These are phyloP conservation scores for Parachlorella kessleri DNA, from an alignment of 139 green algal genomes.

Conservation along the genomic window DNA sequence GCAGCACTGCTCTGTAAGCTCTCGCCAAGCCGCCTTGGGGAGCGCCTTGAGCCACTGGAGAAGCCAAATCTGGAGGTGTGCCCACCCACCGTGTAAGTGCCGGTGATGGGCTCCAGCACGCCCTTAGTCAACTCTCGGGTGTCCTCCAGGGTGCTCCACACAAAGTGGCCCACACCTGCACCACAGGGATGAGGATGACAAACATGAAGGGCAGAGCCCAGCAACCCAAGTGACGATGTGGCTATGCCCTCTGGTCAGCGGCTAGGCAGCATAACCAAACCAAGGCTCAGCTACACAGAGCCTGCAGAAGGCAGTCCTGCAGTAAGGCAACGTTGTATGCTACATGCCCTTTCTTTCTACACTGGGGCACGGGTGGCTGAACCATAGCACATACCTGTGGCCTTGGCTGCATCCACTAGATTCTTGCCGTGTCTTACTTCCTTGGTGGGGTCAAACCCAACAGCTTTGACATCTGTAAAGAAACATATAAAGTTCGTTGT, in stretches of 20 bases:
- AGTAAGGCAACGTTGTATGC: not conserved
- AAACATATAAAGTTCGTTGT: too few relatives aligned
- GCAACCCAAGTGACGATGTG: not conserved
- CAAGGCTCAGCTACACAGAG: too few relatives aligned
- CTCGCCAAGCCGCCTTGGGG: too few relatives aligned
- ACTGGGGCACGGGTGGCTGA: too few relatives aligned
- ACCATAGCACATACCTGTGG: not conserved
- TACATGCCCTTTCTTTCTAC: too few relatives aligned
- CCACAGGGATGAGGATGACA: not conserved
- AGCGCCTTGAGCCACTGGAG: too few relatives aligned
- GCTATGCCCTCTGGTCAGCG: not conserved
- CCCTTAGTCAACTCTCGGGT: not conserved
- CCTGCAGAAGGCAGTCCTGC: too few relatives aligned
- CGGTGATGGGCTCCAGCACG: constrained; percentile 5
- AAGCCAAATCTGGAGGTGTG: not conserved
- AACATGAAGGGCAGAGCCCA: not conserved
- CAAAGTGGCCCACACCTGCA: constrained; percentile 29
- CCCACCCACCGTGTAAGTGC: constrained; percentile 1
- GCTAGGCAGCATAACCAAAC: too few relatives aligned
- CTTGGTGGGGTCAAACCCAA: not conserved
- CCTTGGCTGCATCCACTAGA: constrained; percentile 35
- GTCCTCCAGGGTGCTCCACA: constrained; percentile 32
- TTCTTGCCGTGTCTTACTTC: constrained; percentile 31
- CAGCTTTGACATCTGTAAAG: too few relatives aligned
- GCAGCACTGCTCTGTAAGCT: too few relatives aligned